Percentiles rank a stretch among this genome's conserved stretches.
phyloP scores from a whole-genome alignment of 2,329 filamentous ascomycete genomes.

The Calonectria leucothoes region DNA sequence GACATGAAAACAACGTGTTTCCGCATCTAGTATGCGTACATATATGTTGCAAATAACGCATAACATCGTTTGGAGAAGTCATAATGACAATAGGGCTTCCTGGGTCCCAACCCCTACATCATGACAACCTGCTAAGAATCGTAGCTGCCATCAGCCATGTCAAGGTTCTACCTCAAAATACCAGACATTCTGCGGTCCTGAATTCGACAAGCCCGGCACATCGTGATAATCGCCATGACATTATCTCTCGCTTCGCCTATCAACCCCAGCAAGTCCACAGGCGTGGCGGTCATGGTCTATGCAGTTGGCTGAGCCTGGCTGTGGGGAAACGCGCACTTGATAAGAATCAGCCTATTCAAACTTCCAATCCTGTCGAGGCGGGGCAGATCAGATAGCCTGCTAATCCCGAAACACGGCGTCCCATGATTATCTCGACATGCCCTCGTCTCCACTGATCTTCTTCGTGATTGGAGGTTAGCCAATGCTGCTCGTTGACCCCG shows the following conservation, averaged over 20 bases:
- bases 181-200: neutral
- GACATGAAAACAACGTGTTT: too few relatives aligned
- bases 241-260: neutral
- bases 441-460: neutral
- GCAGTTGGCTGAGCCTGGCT: neutral
- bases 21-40: too few relatives aligned
- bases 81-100: too few relatives aligned
- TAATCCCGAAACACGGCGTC: neutral
- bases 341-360: constrained; percentile 3
- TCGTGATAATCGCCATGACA: neutral
- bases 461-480: neutral
- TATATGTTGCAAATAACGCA: too few relatives aligned
- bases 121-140: neutral
- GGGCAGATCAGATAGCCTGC: neutral
- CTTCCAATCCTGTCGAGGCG: neutral
- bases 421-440: neutral
- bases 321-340: neutral
- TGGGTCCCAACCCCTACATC: too few relatives aligned
- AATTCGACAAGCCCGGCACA: neutral
- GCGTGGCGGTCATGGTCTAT: neutral
- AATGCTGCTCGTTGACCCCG: neutral
- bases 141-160: neutral
- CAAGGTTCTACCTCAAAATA: neutral
- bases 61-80: too few relatives aligned
- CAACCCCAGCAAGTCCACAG: neutral